Base-by-base conservation (phyloP, 169 alveolate genomes). In the Cryptosporidium baileyi region DNA sequence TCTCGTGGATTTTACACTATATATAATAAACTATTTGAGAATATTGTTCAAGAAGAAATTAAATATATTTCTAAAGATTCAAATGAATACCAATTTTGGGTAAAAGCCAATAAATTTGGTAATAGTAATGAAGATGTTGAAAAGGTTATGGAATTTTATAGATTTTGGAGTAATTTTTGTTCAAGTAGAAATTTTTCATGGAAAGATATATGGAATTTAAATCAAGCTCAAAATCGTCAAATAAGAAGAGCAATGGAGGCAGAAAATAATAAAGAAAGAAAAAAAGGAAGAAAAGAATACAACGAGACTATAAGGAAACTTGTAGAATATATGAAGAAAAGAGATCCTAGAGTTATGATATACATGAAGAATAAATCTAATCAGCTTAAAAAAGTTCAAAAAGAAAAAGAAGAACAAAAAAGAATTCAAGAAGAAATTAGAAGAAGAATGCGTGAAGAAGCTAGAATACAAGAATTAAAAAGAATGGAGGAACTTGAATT, bases 151-250 rank as follows among this genome's bases (percentile, higher is more conserved):
- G 90, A 67, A 1, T 94, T 94, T 80, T 94, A 94, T 63, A 82
- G 89, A 5, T 91, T 88, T 80, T 94, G 97, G 97, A 82, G 89
- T n/a, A 79, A 90, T 61, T 94, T 94, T 74, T 26, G 90, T 1
- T 90, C 96, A 0, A 59, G 60, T 3, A 90, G 93, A 62, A 63
- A 88, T 38, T 93, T 94, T 85, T 79, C 93, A 15, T 93, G 93
- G 90, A 91, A 93, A 41, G 96, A 93, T 59, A 45, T 67, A 60
- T 93, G 91, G 82, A 88, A 93, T 59, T 90, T 94, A 32, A 79
- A 67, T 43, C 82, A 92, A 36, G 96, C 96, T 19, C 93, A 90
- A 11, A 89, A 89, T 47, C 32, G 95, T 8, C 54, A 91, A 28
- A 88, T 92, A 28, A 89, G 91, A 67, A 60, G 96, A 13, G 61